Conservation (phyloP, 805 yeast genomes). For the Crinitomyces ghanaensis region DNA sequence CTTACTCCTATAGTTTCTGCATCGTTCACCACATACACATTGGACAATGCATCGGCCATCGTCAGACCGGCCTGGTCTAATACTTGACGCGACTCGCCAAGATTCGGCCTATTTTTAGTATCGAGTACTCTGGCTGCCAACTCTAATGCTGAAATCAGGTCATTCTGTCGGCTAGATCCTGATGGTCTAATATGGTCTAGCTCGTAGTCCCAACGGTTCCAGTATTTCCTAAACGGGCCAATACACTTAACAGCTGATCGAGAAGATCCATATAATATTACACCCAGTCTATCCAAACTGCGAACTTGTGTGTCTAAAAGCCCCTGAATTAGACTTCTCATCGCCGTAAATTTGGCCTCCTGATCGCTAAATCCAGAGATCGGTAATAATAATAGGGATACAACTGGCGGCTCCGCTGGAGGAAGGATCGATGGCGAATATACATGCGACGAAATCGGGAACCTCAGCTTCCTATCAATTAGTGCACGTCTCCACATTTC, state of each 20-base stretch:
- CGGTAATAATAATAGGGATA: conserved; percentile 11
- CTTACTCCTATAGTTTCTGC: neutral
- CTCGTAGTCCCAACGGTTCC: conserved; percentile 6
- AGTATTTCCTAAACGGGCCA: conserved; percentile 5
- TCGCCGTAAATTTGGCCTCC: conserved; percentile 5
- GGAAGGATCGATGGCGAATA: neutral
- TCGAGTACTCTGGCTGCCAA: too few species aligned
- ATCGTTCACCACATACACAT: conserved; percentile 6
- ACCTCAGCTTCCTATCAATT: conserved; percentile 4
- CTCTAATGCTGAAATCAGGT: conserved; percentile 1
- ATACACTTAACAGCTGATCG: neutral
- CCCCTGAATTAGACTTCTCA: conserved; percentile 2
- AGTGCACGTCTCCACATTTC: conserved; percentile 12
- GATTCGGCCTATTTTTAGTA: too few species aligned
- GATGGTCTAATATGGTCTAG: conserved; percentile 4
- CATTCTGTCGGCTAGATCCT: conserved; percentile 6
- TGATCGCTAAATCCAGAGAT: conserved; percentile 3
- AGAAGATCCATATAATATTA: conserved; percentile 7
- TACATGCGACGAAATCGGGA: neutral
- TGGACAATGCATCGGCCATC: too few species aligned
- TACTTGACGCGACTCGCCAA: too few species aligned
- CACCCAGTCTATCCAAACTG: conserved; percentile 10
- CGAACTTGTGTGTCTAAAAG: conserved; percentile 6
- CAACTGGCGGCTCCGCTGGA: conserved; percentile 7
- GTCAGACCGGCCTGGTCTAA: too few species aligned